phyloP scores from a whole-genome alignment of 228 moss, liverwort and hornwort genomes.

The Sphagnum fallax region DNA sequence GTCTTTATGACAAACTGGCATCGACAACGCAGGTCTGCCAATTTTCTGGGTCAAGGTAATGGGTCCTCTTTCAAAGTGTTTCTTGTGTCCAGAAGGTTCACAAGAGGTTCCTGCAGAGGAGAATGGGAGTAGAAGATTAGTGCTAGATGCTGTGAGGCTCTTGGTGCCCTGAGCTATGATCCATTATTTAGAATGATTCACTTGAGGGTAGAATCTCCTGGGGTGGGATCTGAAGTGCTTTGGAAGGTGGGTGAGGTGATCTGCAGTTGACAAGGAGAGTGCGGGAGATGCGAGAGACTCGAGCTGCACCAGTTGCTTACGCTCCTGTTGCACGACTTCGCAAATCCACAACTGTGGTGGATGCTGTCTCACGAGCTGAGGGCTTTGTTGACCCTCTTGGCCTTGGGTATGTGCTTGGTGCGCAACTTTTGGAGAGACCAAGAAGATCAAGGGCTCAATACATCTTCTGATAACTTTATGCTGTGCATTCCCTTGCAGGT shows the following conservation, averaged over 20 bases:
- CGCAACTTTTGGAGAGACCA: background rate
- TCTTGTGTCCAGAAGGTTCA: no score
- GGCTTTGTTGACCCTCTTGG: constrained; percentile 82
- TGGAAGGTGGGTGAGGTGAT: background rate
- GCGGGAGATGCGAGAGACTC: constrained; percentile 95
- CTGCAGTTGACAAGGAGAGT: constrained; percentile 81
- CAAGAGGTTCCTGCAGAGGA: no score
- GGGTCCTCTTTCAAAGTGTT: no score
- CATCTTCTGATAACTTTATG: no score
- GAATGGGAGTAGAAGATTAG: no score
- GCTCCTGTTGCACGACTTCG: constrained; percentile 49
- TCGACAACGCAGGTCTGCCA: no score
- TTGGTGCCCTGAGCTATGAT: no score
- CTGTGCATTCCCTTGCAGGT: constrained; percentile 21
- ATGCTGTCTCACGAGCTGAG: constrained; percentile 62
- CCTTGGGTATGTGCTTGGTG: constrained; percentile 52
- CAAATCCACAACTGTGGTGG: constrained; percentile 50
- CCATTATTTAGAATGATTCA: no score
- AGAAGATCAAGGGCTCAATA: background rate
- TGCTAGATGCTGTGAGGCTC: no score
- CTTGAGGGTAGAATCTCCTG: no score
- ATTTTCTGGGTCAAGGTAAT: no score
- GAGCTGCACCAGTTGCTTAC: constrained; percentile 44
- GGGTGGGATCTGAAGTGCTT: background rate
- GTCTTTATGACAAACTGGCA: no score